A percentile compares a stretch with the other conserved stretches of the same genome.
phyloP scores from a whole-genome alignment of 192 early-diverging fungal genomes.

The Backusella psychrophila region DNA sequence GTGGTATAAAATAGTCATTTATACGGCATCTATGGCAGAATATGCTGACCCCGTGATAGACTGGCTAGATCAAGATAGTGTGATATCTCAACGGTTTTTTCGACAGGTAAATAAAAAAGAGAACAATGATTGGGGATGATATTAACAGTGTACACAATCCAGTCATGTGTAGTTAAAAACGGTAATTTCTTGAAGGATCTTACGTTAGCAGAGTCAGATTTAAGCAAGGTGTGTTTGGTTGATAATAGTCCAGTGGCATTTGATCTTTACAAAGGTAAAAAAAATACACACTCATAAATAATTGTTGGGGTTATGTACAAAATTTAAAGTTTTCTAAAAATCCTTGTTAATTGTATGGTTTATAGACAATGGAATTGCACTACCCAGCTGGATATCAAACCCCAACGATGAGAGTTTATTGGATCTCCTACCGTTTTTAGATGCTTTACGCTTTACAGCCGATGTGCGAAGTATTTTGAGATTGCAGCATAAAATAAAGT shows the following conservation, averaged over 20 bases:
- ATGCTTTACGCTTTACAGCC: slow-evolving; percentile 81
- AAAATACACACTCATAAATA: no score
- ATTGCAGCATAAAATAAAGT: slow-evolving; percentile 26
- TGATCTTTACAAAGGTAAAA: slow-evolving; percentile 68
- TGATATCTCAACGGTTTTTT: slow-evolving; percentile 78
- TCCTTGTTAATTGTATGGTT: not conserved
- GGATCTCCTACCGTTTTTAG: slow-evolving; percentile 85
- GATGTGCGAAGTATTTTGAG: slow-evolving; percentile 81
- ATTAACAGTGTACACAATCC: slow-evolving; percentile 42
- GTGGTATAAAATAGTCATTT: slow-evolving; percentile 91
- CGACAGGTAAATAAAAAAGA: slow-evolving; percentile 55
- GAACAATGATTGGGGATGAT: not conserved
- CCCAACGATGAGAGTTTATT: slow-evolving; percentile 78
- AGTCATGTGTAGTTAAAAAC: slow-evolving; percentile 70
- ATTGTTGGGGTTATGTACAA: not conserved
- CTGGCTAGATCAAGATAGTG: slow-evolving; percentile 71
- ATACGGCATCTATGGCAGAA: slow-evolving; percentile 88
- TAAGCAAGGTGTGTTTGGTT: slow-evolving; percentile 78
- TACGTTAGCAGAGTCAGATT: slow-evolving; percentile 57
- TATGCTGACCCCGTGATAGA: slow-evolving; percentile 96
- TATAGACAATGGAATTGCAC: slow-evolving; percentile 87
- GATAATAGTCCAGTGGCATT: slow-evolving; percentile 82
- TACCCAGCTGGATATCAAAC: slow-evolving; percentile 82
- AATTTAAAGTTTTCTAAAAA: not conserved
- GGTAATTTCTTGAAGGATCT: slow-evolving; percentile 81